Conservation (phyloP, 208 protist species). For the Zelonia costaricensis region DNA sequence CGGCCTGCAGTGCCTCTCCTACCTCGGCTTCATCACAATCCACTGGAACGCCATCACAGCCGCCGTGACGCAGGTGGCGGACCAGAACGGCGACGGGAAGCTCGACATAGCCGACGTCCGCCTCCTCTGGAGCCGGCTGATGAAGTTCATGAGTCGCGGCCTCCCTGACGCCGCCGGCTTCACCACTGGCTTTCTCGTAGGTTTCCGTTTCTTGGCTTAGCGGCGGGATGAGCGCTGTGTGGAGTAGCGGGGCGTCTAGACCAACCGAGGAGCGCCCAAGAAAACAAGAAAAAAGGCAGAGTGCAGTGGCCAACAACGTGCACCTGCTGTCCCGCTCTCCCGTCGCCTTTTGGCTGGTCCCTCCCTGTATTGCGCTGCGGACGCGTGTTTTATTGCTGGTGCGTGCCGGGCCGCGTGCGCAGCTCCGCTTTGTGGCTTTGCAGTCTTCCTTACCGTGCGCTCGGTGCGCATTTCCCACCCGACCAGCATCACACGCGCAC, state of each 20-base stretch:
- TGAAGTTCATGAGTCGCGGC: conserved; percentile 37
- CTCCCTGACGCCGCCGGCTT: conserved; percentile 59
- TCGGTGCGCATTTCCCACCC: too few species aligned
- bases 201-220: conserved; percentile 50
- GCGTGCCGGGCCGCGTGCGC: too few species aligned
- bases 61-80: conserved; percentile 34
- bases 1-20: conserved; percentile 55
- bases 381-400: too few species aligned
- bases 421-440: too few species aligned
- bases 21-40: conserved; percentile 64
- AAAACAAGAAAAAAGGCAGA: too few species aligned
- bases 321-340: too few species aligned
- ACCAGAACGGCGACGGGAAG: conserved; percentile 61
- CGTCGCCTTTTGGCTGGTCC: too few species aligned
- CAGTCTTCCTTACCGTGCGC: too few species aligned
- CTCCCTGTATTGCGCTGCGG: too few species aligned
- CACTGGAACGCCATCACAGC: conserved; percentile 58
- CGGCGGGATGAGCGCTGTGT: background rate
- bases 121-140: conserved; percentile 43
- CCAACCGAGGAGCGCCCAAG: too few species aligned
- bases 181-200: conserved; percentile 52
- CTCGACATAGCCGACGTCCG: conserved; percentile 50
- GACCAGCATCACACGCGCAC: too few species aligned
- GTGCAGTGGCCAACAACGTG: too few species aligned
- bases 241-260: background rate